Percentiles rank a stretch among this genome's conserved stretches.
These are phyloP conservation scores for Pleurotus pulmonarius DNA, from an alignment of 768 basidiomycete genomes.

Conservation along the genomic window DNA sequence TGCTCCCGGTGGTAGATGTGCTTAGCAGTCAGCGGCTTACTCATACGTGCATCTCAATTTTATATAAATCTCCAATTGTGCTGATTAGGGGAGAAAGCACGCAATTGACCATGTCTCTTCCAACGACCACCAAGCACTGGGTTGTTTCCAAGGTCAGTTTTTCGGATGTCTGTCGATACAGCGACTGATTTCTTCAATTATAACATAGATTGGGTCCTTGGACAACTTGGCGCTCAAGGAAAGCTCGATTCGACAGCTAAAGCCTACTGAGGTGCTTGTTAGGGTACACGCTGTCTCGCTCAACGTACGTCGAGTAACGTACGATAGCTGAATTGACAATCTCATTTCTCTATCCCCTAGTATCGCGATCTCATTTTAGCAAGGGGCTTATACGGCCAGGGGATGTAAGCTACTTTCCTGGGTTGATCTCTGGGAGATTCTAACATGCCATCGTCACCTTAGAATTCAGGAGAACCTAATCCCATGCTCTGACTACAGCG, in stretches of 20 bases:
- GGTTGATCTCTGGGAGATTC: not conserved
- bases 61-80: too few species aligned
- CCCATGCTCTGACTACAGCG: conserved; percentile 52
- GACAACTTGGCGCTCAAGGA: conserved; percentile 24
- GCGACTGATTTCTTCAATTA: not conserved
- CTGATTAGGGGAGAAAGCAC: too few species aligned
- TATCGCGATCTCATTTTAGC: conserved; percentile 49
- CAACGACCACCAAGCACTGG: conserved; percentile 14
- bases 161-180: not conserved
- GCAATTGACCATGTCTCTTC: not conserved
- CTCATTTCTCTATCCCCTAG: conserved; percentile 16
- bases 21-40: too few species aligned
- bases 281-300: conserved; percentile 56
- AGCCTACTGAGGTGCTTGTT: conserved; percentile 48
- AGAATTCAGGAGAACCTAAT: conserved; percentile 23
- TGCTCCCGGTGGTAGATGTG: too few species aligned
- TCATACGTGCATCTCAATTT: too few species aligned
- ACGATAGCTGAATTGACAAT: not conserved
- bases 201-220: conserved; percentile 15
- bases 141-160: conserved; percentile 13
- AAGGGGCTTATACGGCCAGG: conserved; percentile 31
- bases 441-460: not conserved
- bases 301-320: conserved; percentile 28
- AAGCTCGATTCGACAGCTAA: conserved; percentile 24
- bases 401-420: conserved; percentile 6